Evolutionary conservation across 1,284 basidiomycete species (phyloP).

Genomic region (Trametes pubescens): DNA sequence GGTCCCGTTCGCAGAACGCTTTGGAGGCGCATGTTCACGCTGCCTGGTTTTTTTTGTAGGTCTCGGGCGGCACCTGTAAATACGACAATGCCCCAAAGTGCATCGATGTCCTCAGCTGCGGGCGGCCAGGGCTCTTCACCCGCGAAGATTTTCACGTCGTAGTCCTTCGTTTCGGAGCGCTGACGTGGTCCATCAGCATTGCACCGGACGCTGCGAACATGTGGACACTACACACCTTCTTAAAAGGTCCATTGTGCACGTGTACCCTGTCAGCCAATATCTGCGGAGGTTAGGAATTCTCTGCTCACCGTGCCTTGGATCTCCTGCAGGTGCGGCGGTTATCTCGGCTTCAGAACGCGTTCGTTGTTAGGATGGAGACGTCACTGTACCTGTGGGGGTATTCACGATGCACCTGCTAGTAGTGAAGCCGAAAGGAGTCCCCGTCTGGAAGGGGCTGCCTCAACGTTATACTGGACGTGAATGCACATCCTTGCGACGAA

Average conservation of each 20-base stretch:
- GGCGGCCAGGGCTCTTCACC: slow-evolving; percentile 32
- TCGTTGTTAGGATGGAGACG: background rate
- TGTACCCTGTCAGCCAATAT: background rate
- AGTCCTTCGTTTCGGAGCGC: slow-evolving; percentile 29
- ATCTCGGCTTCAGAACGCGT: background rate
- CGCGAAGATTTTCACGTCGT: slow-evolving; percentile 25
- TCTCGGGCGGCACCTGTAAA: too few relatives aligned
- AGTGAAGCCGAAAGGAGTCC: too few relatives aligned
- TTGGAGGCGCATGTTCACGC: too few relatives aligned
- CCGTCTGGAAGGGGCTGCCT: too few relatives aligned
- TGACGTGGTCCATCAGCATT: background rate
- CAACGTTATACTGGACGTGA: too few relatives aligned
- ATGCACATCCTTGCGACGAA: too few relatives aligned
- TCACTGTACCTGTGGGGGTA: slow-evolving; percentile 26
- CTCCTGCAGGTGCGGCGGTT: slow-evolving; percentile 8
- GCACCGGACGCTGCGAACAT: background rate
- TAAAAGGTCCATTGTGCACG: slow-evolving; percentile 14
- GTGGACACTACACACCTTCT: slow-evolving; percentile 6
- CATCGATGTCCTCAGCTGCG: background rate
- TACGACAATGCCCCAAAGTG: too few relatives aligned
- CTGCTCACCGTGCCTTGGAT: slow-evolving; percentile 28
- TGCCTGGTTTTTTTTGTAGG: too few relatives aligned
- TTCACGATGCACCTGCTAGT: too few relatives aligned
- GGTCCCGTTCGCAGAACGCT: too few relatives aligned
- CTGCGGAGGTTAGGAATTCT: too few relatives aligned